A percentile compares a stretch with the other conserved stretches of the same genome.
These are phyloP conservation scores for Tribonema minus DNA, from an alignment of 108 stramenopile species.

Conservation along the genomic window DNA sequence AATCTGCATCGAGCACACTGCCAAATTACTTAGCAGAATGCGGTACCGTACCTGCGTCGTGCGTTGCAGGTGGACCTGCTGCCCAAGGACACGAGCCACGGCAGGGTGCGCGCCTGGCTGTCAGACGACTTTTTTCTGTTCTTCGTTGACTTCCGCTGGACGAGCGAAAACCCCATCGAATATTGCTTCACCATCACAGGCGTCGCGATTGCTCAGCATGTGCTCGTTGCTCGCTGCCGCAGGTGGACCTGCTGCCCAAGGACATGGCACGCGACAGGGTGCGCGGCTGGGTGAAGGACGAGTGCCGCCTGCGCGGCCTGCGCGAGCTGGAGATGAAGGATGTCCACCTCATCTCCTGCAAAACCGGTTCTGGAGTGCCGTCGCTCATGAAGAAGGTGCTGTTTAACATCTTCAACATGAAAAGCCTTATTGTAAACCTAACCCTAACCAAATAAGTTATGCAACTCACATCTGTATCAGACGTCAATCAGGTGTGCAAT, in stretches of 20 bases:
- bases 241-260: slow-evolving; percentile 50
- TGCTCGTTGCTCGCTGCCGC: background rate
- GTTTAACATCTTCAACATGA: too few relatives aligned
- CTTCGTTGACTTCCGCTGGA: too few relatives aligned
- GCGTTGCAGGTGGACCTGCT: slow-evolving; percentile 51
- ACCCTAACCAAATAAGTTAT: too few relatives aligned
- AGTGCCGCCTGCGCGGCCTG: slow-evolving; percentile 23
- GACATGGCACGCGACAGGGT: slow-evolving; percentile 41
- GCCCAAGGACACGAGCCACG: slow-evolving; percentile 33
- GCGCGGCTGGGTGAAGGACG: slow-evolving; percentile 41
- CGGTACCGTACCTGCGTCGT: too few relatives aligned
- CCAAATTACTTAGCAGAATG: too few relatives aligned
- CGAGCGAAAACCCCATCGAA: too few relatives aligned
- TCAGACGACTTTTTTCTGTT: slow-evolving; percentile 26
- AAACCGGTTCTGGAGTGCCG: slow-evolving; percentile 41
- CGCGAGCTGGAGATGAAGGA: slow-evolving; percentile 34
- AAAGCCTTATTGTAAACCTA: too few relatives aligned
- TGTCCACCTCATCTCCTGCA: slow-evolving; percentile 44
- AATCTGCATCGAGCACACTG: too few relatives aligned
- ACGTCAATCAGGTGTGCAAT: too few relatives aligned
- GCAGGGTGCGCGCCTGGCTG: slow-evolving; percentile 46
- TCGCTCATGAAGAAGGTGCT: slow-evolving; percentile 42
- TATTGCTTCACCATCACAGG: too few relatives aligned
- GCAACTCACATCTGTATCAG: too few relatives aligned
- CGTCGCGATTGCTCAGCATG: too few relatives aligned